Evolutionary conservation across 306 rosid species (phyloP).

Genomic region (Adenanthera pavonina): DNA sequence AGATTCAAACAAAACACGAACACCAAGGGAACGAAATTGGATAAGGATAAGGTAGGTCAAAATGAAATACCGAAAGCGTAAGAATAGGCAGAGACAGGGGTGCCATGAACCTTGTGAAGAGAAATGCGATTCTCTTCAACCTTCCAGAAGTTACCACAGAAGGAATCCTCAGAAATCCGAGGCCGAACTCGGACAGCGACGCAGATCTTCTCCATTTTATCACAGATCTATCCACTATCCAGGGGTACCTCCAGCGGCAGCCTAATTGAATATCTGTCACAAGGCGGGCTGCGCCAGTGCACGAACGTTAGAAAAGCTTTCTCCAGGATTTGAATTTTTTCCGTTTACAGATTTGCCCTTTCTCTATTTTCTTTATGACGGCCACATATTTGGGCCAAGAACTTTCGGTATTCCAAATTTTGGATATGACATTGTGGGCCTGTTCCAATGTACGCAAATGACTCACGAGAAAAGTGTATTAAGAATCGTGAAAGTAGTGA

Average conservation of each 20-base stretch:
- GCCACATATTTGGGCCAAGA: neutral
- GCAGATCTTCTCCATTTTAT: slow-evolving; percentile 83
- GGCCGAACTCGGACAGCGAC: slow-evolving; percentile 90
- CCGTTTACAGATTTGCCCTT: slow-evolving; percentile 36
- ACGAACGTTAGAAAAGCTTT: neutral
- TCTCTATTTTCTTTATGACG: neutral
- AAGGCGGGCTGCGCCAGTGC: slow-evolving; percentile 34
- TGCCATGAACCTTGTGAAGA: slow-evolving; percentile 83
- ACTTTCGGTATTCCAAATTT: neutral
- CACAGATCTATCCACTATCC: neutral
- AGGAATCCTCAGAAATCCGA: slow-evolving; percentile 49
- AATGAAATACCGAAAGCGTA: slow-evolving; percentile 72
- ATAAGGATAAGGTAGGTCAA: neutral
- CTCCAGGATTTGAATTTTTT: slow-evolving; percentile 35
- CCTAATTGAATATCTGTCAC: neutral
- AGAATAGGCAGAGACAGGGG: slow-evolving; percentile 72
- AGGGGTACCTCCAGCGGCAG: neutral
- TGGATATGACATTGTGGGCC: neutral
- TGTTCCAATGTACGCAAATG: neutral
- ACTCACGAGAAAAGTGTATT: neutral
- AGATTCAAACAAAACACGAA: neutral
- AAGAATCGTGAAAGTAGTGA: too few species aligned
- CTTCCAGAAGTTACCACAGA: slow-evolving; percentile 74
- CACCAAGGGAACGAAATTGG: neutral
- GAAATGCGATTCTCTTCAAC: slow-evolving; percentile 87